Evolutionary conservation across 176 grass and related monocot species (phyloP).

Genomic region (Raddia guianensis): DNA sequence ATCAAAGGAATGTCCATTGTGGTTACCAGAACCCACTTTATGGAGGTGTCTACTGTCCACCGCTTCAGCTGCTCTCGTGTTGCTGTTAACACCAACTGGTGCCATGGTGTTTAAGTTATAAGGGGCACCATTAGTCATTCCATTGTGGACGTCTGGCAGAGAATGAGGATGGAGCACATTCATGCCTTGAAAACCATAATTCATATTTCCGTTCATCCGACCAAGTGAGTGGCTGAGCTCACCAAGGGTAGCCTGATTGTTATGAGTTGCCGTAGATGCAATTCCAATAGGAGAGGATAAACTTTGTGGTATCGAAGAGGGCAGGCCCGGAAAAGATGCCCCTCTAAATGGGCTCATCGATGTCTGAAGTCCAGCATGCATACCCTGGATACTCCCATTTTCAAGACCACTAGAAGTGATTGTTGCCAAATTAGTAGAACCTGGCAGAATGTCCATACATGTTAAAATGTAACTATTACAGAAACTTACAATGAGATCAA

Average conservation of each 20-base stretch:
- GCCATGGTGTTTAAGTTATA: conserved; percentile 63
- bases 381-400: conserved; percentile 61
- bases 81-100: conserved; percentile 50
- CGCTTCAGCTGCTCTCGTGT: conserved; percentile 51
- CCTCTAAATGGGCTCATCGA: conserved; percentile 67
- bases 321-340: conserved; percentile 59
- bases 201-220: conserved; percentile 62
- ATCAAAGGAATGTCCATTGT: conserved; percentile 77
- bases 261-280: conserved; percentile 46
- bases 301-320: conserved; percentile 66
- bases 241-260: conserved; percentile 38
- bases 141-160: conserved; percentile 72
- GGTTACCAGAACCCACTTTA: conserved; percentile 67
- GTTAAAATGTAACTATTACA: conserved; percentile 35
- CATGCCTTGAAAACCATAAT: conserved; percentile 66
- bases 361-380: conserved; percentile 57
- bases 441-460: conserved; percentile 31
- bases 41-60: conserved; percentile 57
- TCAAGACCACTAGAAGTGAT: conserved; percentile 53
- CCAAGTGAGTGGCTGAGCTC: conserved; percentile 69
- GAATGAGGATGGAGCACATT: conserved; percentile 73
- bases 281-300: conserved; percentile 77
- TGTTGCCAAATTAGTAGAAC: conserved; percentile 43
- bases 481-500: conserved; percentile 20
- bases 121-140: conserved; percentile 53